Evolutionary conservation across 495 filamentous ascomycete species (phyloP), one percentile per base, ranked within the genome.

Genomic region (Elasticomyces elasticus): DNA sequence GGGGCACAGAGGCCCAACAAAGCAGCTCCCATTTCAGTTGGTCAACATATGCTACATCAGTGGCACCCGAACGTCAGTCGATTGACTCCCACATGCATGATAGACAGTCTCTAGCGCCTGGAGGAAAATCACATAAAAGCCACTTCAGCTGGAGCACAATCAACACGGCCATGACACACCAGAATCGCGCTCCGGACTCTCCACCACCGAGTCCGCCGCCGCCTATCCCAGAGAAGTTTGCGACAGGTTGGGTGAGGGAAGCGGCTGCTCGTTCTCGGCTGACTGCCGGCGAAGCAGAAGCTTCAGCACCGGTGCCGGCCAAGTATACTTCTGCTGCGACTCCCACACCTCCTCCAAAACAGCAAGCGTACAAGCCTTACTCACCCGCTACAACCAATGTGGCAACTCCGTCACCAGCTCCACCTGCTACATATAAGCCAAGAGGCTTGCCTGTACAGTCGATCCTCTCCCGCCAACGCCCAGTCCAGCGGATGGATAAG

Each of bases 91-190:
- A 5, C 35, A 13, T 7, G n/a, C 45, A 49, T 31, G n/a, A 24
- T 15, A 49, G 33, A n/a, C 25, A 28, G 13, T 25, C 45, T 45
- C 13, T 23, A 17, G 20, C 19, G 5, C 20, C 11, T 6, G 42
- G 25, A 4, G 25, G 23, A 5, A 11, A 24, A 11, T 5, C 5
- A 4, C 35, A 40, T 17, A 49, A 25, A 17, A 58, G 54, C 41
- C 59, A 49, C 49, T 62, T 62, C 44, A 62, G 59, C 45, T 62
- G 59, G 59, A 62, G 59, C 50, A 62, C 59, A 19, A 33, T 60
- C 6, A 51, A 49, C 17, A 58, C 59, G 2, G 52, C 17, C 41
- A 30, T 28, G 13, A 52, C 38, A 12, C 13, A 54, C 37, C 30
- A 31, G 13, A 9, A 27, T 27, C 58, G 58, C 3, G 26, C 51